A percentile compares a stretch with the other conserved stretches of the same genome.
phyloP scores from a whole-genome alignment of 192 early-diverging fungal species.

The Diversispora eburnea region DNA sequence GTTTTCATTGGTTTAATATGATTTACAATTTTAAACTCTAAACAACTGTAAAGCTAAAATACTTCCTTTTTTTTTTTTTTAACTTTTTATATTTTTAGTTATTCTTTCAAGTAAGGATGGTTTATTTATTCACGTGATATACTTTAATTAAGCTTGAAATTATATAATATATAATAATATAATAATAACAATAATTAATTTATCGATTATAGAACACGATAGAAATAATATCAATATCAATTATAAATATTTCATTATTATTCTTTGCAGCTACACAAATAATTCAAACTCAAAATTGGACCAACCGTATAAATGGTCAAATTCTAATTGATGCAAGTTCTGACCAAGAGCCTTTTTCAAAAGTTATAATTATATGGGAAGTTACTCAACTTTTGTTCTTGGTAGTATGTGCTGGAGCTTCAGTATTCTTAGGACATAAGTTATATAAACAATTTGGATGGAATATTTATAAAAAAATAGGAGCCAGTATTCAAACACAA shows the following conservation, averaged over 20 bases:
- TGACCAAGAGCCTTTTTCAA: not conserved
- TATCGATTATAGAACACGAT: constrained; percentile 16
- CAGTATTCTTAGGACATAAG: constrained; percentile 39
- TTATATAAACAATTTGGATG: constrained; percentile 64
- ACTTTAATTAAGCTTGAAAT: not conserved
- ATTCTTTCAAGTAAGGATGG: constrained; percentile 25
- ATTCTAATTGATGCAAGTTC: not conserved
- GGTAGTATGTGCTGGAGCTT: not conserved
- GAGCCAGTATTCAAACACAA: constrained; percentile 58
- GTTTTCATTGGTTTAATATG: not conserved
- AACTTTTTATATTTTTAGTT: not conserved
- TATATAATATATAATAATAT: too few species aligned
- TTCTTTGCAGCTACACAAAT: not conserved
- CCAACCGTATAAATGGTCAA: constrained; percentile 4
- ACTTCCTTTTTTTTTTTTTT: not conserved
- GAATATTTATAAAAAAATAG: constrained; percentile 68
- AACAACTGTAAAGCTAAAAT: not conserved
- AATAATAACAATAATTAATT: not conserved
- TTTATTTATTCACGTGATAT: not conserved
- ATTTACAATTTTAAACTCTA: not conserved
- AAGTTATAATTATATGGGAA: not conserved
- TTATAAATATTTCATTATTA: constrained; percentile 17
- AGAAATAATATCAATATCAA: constrained; percentile 11
- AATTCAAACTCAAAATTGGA: constrained; percentile 18
- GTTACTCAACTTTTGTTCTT: not conserved